A percentile compares a stretch with the other conserved stretches of the same genome.
These are phyloP conservation scores for Beverwykella pulmonaria DNA, from an alignment of 495 filamentous ascomycete species.

Conservation along the genomic window DNA sequence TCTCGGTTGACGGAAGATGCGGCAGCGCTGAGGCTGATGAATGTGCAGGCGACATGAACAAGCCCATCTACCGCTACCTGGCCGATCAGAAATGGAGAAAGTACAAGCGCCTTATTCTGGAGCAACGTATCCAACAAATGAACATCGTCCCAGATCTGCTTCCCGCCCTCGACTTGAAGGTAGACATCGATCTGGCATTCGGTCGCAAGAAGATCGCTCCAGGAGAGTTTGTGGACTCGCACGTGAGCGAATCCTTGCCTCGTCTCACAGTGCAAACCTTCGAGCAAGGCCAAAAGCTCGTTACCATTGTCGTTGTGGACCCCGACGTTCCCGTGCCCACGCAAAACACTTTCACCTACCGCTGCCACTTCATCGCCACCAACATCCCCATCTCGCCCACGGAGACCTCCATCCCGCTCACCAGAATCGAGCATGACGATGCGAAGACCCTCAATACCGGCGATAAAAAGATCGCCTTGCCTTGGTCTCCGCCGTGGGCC, in stretches of 20 bases:
- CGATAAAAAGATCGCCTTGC: conserved; percentile 54
- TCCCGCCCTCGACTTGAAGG: conserved; percentile 73
- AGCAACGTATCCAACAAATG: conserved; percentile 88
- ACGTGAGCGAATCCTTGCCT: conserved; percentile 66
- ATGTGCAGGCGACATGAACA: conserved; percentile 81
- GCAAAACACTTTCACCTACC: conserved; percentile 74
- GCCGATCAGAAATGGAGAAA: conserved; percentile 85
- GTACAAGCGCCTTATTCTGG: conserved; percentile 71
- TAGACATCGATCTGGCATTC: conserved; percentile 81
- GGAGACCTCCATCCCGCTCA: conserved; percentile 56
- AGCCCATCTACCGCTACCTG: conserved; percentile 92
- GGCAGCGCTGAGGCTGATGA: not conserved
- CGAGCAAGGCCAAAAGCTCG: conserved; percentile 74
- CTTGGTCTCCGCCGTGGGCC: conserved; percentile 82
- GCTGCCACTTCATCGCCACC: conserved; percentile 81
- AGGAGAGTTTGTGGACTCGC: conserved; percentile 75
- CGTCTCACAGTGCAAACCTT: conserved; percentile 83
- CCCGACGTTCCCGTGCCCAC: conserved; percentile 83
- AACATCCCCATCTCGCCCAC: conserved; percentile 64
- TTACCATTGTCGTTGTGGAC: conserved; percentile 84
- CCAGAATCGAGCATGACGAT: conserved; percentile 55
- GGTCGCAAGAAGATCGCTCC: conserved; percentile 65
- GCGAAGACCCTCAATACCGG: conserved; percentile 49
- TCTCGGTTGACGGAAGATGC: not conserved
- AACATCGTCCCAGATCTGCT: conserved; percentile 92